Percentiles rank a stretch among this genome's conserved stretches.
phyloP scores from a whole-genome alignment of 768 basidiomycete species.

The Favolaschia claudopus region DNA sequence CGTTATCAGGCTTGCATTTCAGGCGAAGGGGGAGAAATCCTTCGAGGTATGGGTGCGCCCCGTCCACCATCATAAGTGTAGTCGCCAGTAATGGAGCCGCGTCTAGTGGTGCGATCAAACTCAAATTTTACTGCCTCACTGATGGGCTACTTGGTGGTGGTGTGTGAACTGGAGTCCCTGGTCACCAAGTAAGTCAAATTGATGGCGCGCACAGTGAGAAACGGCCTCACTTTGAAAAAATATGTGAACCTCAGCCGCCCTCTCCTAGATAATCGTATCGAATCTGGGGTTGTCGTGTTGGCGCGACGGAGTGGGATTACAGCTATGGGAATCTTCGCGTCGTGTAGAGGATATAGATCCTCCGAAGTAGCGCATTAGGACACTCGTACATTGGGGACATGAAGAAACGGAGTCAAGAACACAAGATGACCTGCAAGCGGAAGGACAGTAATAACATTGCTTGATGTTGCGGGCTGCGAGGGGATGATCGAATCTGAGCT shows the following conservation, averaged over 20 bases:
- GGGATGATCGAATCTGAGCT: too few relatives aligned
- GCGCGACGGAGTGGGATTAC: conserved; percentile 40
- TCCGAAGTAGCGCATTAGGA: conserved; percentile 40
- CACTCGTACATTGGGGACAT: conserved; percentile 34
- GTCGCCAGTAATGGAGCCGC: conserved; percentile 23
- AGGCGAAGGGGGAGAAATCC: conserved; percentile 35
- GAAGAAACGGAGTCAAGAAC: conserved; percentile 24
- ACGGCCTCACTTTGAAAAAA: conserved; percentile 37
- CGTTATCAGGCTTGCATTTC: conserved; percentile 29
- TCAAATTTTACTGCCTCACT: conserved; percentile 21
- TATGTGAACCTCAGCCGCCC: conserved; percentile 43
- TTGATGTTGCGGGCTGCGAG: too few relatives aligned
- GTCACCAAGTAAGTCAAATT: neutral
- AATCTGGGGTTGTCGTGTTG: conserved; percentile 37
- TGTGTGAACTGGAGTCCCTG: conserved; percentile 43
- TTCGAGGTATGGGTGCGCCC: conserved; percentile 31
- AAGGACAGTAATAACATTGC: too few relatives aligned
- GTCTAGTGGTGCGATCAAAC: neutral
- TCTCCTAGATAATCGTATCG: conserved; percentile 43
- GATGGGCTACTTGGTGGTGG: conserved; percentile 35
- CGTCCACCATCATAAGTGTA: conserved; percentile 44
- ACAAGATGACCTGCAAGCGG: too few relatives aligned
- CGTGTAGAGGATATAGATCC: conserved; percentile 27
- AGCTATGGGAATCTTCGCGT: conserved; percentile 25
- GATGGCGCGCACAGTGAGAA: neutral